Evolutionary conservation across 2,329 filamentous ascomycete genomes (phyloP), one percentile per base, ranked within the genome.

Genomic region (Thermoascus crustaceus): DNA sequence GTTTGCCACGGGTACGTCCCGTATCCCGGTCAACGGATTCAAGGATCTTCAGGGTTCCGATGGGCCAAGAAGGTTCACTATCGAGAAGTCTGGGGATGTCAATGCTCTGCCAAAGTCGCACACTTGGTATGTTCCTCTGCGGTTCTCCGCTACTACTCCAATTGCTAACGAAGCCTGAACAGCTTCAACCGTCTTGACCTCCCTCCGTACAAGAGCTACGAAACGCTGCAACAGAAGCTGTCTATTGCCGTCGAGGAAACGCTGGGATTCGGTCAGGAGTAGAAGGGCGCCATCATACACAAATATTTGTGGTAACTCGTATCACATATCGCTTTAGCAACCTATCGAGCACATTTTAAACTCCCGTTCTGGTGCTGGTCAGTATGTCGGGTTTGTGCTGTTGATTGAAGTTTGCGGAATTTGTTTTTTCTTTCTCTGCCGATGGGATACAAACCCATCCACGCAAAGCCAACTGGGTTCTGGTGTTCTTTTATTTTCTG

Each of bases 1-100:
- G 63, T 98, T 98, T 60, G 91, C 91, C 1, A 98, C 91, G 6
- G 91, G 91, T 61, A 98, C 91, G 9, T 94, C 87, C 32, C 82
- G 91, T 68, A 98, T 98, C 48, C 91, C 91, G 1, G 91, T 98
- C 66, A 98, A 98, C 61, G 91, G 91, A 5, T 98, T 98, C 76
- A 98, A 98, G 68, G 91, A 98, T 71, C 70, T 98, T 34, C 91
- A 98, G 63, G 91, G 91, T 25, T 94, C 87, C 49, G 91, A 98
- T 59, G 91, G 91, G 3, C 91, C 91, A 7, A 76, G 91, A 63
- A 73, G 91, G 44, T 98, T 98, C 55, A 98, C 91, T 1, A 96
- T 98, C 61, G 91, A 98, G 63, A 96, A 96, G 69, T 86, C 88
- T 23, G 91, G 91, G 39, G 91, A 96, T 58, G 71, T 88, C 34